These are phyloP conservation scores for Trichomonascus vanleenenianus DNA, from an alignment of 805 yeast genomes.

Conservation along the genomic window DNA sequence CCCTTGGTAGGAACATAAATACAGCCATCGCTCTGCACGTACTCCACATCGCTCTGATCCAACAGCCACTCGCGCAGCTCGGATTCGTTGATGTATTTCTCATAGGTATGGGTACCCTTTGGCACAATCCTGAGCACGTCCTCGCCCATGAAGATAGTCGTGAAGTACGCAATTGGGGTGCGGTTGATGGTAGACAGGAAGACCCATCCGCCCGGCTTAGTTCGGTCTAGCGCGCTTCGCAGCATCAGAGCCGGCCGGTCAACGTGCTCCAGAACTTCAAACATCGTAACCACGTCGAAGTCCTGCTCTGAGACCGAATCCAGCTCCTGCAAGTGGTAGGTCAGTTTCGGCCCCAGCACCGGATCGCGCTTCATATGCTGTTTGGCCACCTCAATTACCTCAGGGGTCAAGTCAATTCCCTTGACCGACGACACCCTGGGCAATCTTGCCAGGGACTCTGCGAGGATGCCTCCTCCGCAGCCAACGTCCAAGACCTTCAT, in stretches of 20 bases:
- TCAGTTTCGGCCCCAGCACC: constrained; percentile 42
- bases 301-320: constrained; percentile 45
- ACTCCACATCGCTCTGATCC: constrained; percentile 41
- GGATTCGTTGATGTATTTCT: constrained; percentile 70
- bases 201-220: constrained; percentile 75
- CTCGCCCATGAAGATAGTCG: constrained; percentile 90
- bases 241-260: constrained; percentile 72
- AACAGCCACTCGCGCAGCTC: constrained; percentile 67
- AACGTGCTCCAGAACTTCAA: constrained; percentile 94
- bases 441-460: constrained; percentile 80
- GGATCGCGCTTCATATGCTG: constrained; percentile 66
- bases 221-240: constrained; percentile 55
- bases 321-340: constrained; percentile 53
- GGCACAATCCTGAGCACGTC: constrained; percentile 77
- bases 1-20: constrained; percentile 76
- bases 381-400: constrained; percentile 74
- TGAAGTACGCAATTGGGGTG: constrained; percentile 78
- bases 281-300: constrained; percentile 78
- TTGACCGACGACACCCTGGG: constrained; percentile 49
- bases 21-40: constrained; percentile 69
- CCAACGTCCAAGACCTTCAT: constrained; percentile 77
- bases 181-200: constrained; percentile 90
- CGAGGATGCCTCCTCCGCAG: constrained; percentile 95
- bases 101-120: constrained; percentile 80
- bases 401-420: constrained; percentile 82